These are phyloP conservation scores for Lactarius trivialis DNA, from an alignment of 768 basidiomycete species.

Conservation along the genomic window DNA sequence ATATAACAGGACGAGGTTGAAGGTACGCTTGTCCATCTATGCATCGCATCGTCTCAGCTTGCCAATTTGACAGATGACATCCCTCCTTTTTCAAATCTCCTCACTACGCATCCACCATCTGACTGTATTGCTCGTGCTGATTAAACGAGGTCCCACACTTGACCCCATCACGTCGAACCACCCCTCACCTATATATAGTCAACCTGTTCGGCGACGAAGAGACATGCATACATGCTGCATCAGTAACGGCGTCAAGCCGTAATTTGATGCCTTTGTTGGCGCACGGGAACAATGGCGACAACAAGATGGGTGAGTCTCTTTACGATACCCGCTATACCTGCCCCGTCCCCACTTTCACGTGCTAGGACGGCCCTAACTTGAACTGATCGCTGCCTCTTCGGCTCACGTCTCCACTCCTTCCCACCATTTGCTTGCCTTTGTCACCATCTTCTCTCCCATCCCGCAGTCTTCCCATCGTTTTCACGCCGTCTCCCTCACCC, in stretches of 20 bases:
- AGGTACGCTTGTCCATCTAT: constrained; percentile 38
- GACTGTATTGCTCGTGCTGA: constrained; percentile 86
- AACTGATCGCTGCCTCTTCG: too few species aligned
- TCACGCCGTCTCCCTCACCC: too few species aligned
- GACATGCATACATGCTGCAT: constrained; percentile 87
- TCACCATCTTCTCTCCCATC: too few species aligned
- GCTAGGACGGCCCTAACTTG: too few species aligned
- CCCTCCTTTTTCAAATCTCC: constrained; percentile 56
- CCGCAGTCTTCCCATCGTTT: too few species aligned
- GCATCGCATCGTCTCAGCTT: not conserved
- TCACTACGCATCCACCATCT: constrained; percentile 63
- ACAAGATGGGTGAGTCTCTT: constrained; percentile 52
- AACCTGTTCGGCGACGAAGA: constrained; percentile 87
- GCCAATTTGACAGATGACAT: constrained; percentile 48
- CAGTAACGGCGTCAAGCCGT: constrained; percentile 86
- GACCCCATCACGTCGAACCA: constrained; percentile 73
- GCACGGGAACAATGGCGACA: constrained; percentile 68
- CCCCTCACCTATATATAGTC: constrained; percentile 82
- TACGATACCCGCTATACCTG: too few species aligned
- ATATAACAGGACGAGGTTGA: constrained; percentile 74
- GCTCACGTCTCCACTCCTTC: too few species aligned
- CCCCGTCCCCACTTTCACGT: too few species aligned
- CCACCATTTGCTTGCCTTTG: too few species aligned
- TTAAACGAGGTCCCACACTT: constrained; percentile 85
- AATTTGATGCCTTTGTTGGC: constrained; percentile 97